A percentile compares a stretch with the other conserved stretches of the same genome.
phyloP scores from a whole-genome alignment of 768 basidiomycete genomes.

The Russula vinacea region DNA sequence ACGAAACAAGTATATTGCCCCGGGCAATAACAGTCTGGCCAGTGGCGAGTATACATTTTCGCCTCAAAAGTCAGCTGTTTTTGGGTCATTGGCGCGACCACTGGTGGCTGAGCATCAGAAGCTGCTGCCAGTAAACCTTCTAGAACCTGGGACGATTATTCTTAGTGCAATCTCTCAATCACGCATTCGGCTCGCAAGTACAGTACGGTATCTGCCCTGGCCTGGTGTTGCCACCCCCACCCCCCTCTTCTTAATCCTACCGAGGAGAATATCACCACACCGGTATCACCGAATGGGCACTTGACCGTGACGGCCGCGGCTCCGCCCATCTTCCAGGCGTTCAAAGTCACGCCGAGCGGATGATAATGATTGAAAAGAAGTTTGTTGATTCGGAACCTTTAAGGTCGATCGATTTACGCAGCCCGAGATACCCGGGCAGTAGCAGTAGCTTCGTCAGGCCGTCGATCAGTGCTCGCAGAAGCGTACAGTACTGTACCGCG shows the following conservation, averaged over 20 bases:
- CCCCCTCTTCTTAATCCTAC: no score
- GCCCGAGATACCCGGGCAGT: not conserved
- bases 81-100: not conserved
- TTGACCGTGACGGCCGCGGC: not conserved
- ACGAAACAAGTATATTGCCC: not conserved
- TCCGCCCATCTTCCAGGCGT: not conserved
- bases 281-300: not conserved
- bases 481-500: not conserved
- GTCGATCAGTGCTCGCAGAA: not conserved
- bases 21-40: not conserved
- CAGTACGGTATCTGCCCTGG: not conserved
- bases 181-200: not conserved
- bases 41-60: not conserved
- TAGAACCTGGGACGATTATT: not conserved
- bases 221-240: not conserved
- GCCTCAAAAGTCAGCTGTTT: not conserved
- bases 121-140: not conserved
- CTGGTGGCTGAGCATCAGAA: not conserved
- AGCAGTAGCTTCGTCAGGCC: not conserved
- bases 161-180: not conserved
- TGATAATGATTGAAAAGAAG: not conserved
- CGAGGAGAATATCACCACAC: not conserved
- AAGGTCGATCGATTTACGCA: not conserved
- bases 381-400: not conserved
- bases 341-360: not conserved